Percentiles rank a stretch among this genome's conserved stretches.
These are phyloP conservation scores for Coemansia sp. DNA, from an alignment of 192 early-diverging fungal genomes.

Conservation along the genomic window DNA sequence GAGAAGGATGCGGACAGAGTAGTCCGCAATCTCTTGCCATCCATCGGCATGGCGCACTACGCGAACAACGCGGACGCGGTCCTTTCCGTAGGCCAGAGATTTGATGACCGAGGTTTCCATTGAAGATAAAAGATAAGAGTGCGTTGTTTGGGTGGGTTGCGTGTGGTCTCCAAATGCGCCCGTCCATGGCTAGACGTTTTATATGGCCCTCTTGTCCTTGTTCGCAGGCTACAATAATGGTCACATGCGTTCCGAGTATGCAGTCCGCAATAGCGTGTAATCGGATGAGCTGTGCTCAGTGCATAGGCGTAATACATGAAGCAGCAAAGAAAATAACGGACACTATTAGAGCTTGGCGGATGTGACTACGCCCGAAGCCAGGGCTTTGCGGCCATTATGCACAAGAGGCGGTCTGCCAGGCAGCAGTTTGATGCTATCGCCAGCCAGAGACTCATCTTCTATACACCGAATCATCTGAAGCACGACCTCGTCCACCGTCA, in stretches of 20 bases:
- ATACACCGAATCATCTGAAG: conserved; percentile 60
- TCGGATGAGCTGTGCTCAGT: no score
- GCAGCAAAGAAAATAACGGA: no score
- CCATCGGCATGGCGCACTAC: conserved; percentile 60
- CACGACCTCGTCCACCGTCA: conserved; percentile 53
- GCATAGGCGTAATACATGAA: no score
- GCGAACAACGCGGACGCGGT: conserved; percentile 67
- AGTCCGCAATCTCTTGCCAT: conserved; percentile 66
- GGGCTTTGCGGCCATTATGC: conserved; percentile 45
- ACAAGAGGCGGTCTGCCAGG: conserved; percentile 25
- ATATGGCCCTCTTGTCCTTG: no score
- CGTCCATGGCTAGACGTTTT: no score
- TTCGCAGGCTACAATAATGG: no score
- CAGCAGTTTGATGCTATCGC: conserved; percentile 51
- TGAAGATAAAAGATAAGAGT: no score
- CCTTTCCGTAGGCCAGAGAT: conserved; percentile 70
- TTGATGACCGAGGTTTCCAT: conserved; percentile 56
- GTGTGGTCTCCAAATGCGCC: no score
- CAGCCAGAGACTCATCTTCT: conserved; percentile 56
- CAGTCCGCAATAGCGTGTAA: no score
- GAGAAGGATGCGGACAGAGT: conserved; percentile 61
- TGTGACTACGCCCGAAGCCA: conserved; percentile 21
- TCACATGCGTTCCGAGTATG: no score
- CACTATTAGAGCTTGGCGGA: conserved; percentile 38
- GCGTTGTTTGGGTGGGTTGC: no score